Base-by-base conservation (phyloP, 2,329 filamentous ascomycete species). In the Ceratocystis alfenasii region DNA sequence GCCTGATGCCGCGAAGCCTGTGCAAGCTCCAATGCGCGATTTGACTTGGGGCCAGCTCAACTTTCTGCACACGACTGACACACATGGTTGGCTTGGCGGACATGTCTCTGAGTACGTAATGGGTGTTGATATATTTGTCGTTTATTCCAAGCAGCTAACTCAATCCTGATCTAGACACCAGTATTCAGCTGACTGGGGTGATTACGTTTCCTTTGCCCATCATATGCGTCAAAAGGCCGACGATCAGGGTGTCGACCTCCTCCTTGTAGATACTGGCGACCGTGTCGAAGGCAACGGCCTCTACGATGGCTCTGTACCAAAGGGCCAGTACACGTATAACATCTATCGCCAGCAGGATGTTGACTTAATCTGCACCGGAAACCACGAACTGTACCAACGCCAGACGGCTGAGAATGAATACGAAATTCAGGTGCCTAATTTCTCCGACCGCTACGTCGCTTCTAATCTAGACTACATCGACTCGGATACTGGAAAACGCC, bases 191-290 rank as follows among this genome's bases (percentile, higher is more conserved):
- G 94, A 99, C 75, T 97, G 94, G 91, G 94, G 94, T 67, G 94
- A 99, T 76, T 99, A 97, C 75, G 83, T 97, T 71, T 96, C 93
- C 5, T 96, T 99, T 73, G 85, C 91, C 44, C 80, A 87, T 45
- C 90, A 93, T 73, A 84, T 99, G 80, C 87, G 84, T 66, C 81
- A 85, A 70, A 86, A 84, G 72, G 90, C 91, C 65, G 89, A 96
- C 72, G 82, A 85, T 0, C 81, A 87, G 64, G 91, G 90, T 57
- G 84, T 83, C 33, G 94, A 99, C 74, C 78, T 99, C 17, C 78
- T 99, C n/a, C 79, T 99, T n/a, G 79, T 99, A 69, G 94, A 99
- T 74, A 96, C 92, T 0, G 94, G 94, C 68, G 94, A 97, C 73
- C 84, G 93, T 5, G 84, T 96, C 71, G 94, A 97, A 75, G 91